Base-by-base conservation (phyloP, 768 basidiomycete species). In the Dioszegia aurantiaca region DNA sequence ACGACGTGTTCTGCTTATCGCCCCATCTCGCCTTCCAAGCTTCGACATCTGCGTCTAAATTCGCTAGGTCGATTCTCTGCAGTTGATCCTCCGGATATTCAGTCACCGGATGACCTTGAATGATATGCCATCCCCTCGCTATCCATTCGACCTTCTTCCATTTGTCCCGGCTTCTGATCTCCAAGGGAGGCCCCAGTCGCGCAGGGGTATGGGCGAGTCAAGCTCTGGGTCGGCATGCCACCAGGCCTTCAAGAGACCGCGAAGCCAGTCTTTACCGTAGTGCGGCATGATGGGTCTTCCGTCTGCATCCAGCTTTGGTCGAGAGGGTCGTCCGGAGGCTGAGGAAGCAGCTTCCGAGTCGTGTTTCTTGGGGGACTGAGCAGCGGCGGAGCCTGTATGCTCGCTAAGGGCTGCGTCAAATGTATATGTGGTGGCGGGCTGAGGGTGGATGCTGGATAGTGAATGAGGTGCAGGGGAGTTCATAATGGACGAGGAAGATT, bases 101-200 rank as follows among this genome's bases (percentile, higher is more conserved):
- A 17, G 16, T 17, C 46, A 47, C 17, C 3, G 14, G 17, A 30
- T 47, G 46, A 17, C 46, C 46, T 26, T 47, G 8, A 3, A 47
- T 9, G 46, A 47, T 17, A 17, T 47, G 46, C 46, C 46, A 47
- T 4, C 46, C 46, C 30, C 46, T 23, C 9, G 24, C 46, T 17
- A 47, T 47, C 46, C 46, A 47, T 9, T 47, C 27, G 26, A 28
- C 46, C 46, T 47, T 47, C n/a, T 47, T 47, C 46, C 46, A 47
- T 26, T 47, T 47, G 19, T 47, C 46, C 26, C 46, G 26, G n/a
- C 46, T 47, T 17, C 46, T 12, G 17, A 17, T 5, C 46, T 9
- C 14, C 27, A 23, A 17, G 28, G 27, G 14, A 47, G 11, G 46
- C 31, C 46, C 46, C 46, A 47, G 3, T 47, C 46, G 11, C 46